A percentile compares a stretch with the other conserved stretches of the same genome.
phyloP scores from a whole-genome alignment of 2,329 filamentous ascomycete species.

The Leptographium wingfieldii region DNA sequence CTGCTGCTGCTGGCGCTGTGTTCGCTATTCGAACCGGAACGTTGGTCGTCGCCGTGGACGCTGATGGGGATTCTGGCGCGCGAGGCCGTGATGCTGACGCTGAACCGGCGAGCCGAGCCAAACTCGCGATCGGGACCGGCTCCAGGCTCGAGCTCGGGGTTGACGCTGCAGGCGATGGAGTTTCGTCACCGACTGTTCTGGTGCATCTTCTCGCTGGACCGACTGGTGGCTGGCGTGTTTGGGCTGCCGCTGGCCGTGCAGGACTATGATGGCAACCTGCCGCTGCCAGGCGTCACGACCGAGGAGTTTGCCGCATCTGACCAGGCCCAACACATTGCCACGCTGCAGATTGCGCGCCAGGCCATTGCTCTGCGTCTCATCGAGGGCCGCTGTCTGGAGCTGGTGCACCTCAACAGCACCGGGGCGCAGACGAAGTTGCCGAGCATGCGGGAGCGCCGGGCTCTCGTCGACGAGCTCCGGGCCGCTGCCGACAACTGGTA shows the following conservation, averaged over 20 bases:
- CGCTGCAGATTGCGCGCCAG: constrained; percentile 30
- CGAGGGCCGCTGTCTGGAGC: constrained; percentile 25
- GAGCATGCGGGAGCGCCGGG: constrained; percentile 19
- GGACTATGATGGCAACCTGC: constrained; percentile 26
- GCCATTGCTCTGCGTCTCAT: constrained; percentile 30
- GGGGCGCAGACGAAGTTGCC: not conserved
- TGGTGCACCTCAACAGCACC: constrained; percentile 17
- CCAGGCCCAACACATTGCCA: constrained; percentile 24
- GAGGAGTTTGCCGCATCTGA: constrained; percentile 29
- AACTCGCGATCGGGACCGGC: constrained; percentile 9
- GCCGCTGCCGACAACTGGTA: constrained; percentile 33
- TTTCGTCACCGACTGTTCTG: constrained; percentile 26
- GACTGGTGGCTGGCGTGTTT: constrained; percentile 29
- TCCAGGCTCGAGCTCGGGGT: constrained; percentile 2
- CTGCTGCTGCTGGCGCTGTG: constrained; percentile 29
- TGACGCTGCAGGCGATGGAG: constrained; percentile 16
- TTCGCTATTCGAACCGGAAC: constrained; percentile 28
- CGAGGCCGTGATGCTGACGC: constrained; percentile 25
- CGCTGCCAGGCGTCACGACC: constrained; percentile 28
- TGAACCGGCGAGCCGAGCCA: constrained; percentile 20
- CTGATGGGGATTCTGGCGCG: constrained; percentile 27
- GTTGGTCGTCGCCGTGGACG: constrained; percentile 24
- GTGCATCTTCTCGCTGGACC: constrained; percentile 31
- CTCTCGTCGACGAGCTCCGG: constrained; percentile 22
- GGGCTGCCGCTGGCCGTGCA: constrained; percentile 26